These are phyloP conservation scores for Chlamydomonas sphaeroides DNA, from an alignment of 139 green algal species.

Conservation along the genomic window DNA sequence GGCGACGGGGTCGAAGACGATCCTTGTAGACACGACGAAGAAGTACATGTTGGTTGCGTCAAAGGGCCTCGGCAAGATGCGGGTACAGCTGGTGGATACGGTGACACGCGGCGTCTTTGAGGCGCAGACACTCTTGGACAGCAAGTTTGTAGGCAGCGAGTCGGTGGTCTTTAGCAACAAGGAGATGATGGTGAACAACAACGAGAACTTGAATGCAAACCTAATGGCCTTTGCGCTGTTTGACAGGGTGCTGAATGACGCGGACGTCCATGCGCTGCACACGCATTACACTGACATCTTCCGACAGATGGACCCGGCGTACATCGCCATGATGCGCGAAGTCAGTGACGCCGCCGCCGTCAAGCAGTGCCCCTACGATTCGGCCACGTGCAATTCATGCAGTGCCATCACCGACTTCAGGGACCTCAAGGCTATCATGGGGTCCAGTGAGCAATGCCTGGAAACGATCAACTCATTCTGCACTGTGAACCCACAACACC, in stretches of 20 bases:
- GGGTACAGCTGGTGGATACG: neutral
- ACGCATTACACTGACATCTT: neutral
- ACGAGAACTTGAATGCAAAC: neutral
- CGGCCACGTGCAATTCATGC: neutral
- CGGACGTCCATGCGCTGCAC: neutral
- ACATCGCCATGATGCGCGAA: neutral
- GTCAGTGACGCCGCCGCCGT: neutral
- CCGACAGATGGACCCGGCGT: neutral
- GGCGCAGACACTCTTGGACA: neutral
- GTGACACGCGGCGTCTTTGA: neutral
- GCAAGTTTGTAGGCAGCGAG: neutral
- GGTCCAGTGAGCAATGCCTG: neutral
- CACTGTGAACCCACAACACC: neutral
- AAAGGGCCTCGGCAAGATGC: neutral
- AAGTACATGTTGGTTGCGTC: neutral
- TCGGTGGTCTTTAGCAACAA: neutral
- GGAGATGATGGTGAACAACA: neutral
- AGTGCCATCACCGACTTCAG: neutral
- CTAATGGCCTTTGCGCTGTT: neutral
- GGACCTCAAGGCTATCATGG: neutral
- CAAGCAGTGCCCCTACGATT: neutral
- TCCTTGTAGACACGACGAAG: neutral
- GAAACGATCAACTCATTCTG: neutral
- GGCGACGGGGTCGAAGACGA: neutral
- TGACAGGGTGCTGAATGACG: neutral